A percentile compares a stretch with the other conserved stretches of the same genome.
phyloP scores from a whole-genome alignment of 345 rosid species.

The Hibiscus tridactylites region DNA sequence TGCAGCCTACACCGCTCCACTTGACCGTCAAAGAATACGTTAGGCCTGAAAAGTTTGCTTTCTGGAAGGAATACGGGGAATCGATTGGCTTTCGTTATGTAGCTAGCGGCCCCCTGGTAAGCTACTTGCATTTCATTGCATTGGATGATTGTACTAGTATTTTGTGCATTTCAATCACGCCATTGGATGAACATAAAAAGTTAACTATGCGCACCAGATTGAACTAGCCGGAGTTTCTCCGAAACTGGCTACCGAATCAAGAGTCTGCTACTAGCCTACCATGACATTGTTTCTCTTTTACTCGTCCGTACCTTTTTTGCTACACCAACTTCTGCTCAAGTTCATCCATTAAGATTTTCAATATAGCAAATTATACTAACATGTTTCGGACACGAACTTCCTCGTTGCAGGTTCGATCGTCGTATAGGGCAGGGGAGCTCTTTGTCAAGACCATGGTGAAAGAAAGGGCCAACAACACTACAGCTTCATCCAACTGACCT shows the following conservation, averaged over 20 bases:
- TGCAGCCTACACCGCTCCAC: conserved; percentile 96
- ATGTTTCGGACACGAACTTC: background rate
- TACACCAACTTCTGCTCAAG: background rate
- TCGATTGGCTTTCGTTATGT: conserved; percentile 90
- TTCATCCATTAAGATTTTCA: background rate
- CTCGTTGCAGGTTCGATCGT: conserved; percentile 71
- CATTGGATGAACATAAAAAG: background rate
- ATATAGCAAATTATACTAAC: background rate
- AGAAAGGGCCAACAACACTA: conserved; percentile 33
- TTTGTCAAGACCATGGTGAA: conserved; percentile 88
- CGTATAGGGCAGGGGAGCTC: conserved; percentile 94
- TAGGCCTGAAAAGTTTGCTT: conserved; percentile 83
- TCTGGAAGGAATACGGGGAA: conserved; percentile 95
- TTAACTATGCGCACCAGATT: background rate
- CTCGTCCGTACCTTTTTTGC: background rate
- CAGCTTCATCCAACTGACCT: conserved; percentile 5
- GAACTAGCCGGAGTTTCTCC: background rate
- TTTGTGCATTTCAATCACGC: background rate
- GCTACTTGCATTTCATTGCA: background rate
- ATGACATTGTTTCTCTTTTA: background rate
- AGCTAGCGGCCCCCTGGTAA: conserved; percentile 97
- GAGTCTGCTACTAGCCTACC: background rate
- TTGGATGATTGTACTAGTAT: background rate
- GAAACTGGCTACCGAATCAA: background rate
- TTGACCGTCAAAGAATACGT: conserved; percentile 94